phyloP scores from a whole-genome alignment of 345 rosid genomes.

The Populus simonii region DNA sequence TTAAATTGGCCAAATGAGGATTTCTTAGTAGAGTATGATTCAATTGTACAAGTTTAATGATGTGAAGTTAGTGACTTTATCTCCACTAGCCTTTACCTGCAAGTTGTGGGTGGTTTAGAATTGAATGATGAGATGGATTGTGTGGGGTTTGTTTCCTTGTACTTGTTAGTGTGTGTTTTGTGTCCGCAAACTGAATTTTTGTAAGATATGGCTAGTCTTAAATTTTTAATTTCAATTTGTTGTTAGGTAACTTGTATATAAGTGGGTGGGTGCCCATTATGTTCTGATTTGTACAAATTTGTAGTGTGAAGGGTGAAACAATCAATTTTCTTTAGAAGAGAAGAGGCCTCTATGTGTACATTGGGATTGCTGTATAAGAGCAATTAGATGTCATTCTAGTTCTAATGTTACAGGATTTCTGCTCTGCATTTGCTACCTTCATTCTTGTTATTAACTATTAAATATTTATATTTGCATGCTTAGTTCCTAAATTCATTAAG shows the following conservation, averaged over 20 bases:
- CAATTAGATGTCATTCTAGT: not conserved
- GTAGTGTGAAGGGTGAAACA: not conserved
- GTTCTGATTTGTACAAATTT: not conserved
- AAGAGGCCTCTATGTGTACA: not conserved
- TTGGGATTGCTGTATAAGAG: not conserved
- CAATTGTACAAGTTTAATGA: not conserved
- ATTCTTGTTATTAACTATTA: not conserved
- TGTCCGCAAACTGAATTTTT: not conserved
- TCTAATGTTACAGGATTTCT: not conserved
- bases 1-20: not conserved
- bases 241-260: not conserved
- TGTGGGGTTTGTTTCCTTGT: not conserved
- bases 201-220: not conserved
- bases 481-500: conserved; percentile 17
- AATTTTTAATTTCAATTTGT: not conserved
- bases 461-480: not conserved
- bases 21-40: not conserved
- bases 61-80: not conserved
- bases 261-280: not conserved
- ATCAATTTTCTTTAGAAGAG: not conserved
- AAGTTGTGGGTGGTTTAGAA: not conserved
- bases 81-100: not conserved
- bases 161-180: not conserved
- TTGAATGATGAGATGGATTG: not conserved
- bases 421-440: not conserved